Evolutionary conservation across 306 rosid genomes (phyloP).

Genomic region (Prunus persica): Prunus_persica_NCBIv2 NC_034012.1:9087501-9088000

Average conservation of each 20-base stretch:
- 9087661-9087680: background rate
- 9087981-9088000: background rate
- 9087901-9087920: no score
- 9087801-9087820: conserved; percentile 15
- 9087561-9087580: conserved; percentile 97
- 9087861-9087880: no score
- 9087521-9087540: conserved; percentile 88
- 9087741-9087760: conserved; percentile 95
- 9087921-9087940: no score
- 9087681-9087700: conserved; percentile 74
- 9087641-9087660: conserved; percentile 3
- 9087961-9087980: no score
- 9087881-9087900: no score
- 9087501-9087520: conserved; percentile 85
- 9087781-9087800: conserved; percentile 66
- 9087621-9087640: conserved; percentile 16
- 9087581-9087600: conserved; percentile 87
- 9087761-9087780: conserved; percentile 99
- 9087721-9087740: conserved; percentile 98
- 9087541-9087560: conserved; percentile 90
- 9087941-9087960: no score
- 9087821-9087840: conserved; percentile 13
- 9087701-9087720: conserved; percentile 86
- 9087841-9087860: background rate
- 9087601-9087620: conserved; percentile 9